Evolutionary conservation across 2,329 filamentous ascomycete genomes (phyloP).

Genomic region (Penicillium sp.): DNA sequence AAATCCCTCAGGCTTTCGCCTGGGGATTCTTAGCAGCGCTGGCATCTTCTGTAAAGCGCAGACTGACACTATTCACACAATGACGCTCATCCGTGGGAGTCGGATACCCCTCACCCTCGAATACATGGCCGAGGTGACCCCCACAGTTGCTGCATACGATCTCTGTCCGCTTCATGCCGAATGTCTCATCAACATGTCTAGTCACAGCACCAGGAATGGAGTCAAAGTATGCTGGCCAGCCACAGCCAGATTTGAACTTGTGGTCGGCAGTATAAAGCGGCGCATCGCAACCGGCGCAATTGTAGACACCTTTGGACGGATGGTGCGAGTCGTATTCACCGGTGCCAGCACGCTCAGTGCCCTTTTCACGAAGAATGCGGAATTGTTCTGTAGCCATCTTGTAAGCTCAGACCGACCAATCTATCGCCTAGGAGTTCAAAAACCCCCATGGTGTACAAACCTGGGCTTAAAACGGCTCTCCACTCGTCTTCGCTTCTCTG

Average conservation of each 20-base stretch:
- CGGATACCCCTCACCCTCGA: conserved; percentile 79
- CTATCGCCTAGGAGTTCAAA: conserved; percentile 38
- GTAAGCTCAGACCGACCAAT: neutral
- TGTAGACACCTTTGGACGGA: conserved; percentile 73
- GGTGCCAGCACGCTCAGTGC: conserved; percentile 76
- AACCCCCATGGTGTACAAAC: conserved; percentile 43
- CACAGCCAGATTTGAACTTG: conserved; percentile 95
- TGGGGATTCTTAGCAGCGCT: conserved; percentile 28
- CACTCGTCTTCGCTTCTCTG: conserved; percentile 80
- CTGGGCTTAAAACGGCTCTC: conserved; percentile 75
- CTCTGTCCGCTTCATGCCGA: conserved; percentile 85
- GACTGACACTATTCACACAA: conserved; percentile 90
- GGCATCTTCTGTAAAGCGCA: conserved; percentile 74
- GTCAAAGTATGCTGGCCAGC: conserved; percentile 98
- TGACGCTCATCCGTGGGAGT: conserved; percentile 94
- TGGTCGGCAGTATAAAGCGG: conserved; percentile 90
- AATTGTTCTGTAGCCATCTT: conserved; percentile 74
- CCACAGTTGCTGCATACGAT: conserved; percentile 95
- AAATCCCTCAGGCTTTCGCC: conserved; percentile 26
- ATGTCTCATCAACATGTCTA: conserved; percentile 69
- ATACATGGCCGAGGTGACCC: conserved; percentile 86
- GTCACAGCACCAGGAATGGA: conserved; percentile 87
- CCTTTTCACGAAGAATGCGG: conserved; percentile 85
- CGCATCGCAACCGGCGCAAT: conserved; percentile 78
- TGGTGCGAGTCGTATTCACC: conserved; percentile 88